These are phyloP conservation scores for Magnaporthales sp. DNA, from an alignment of 2,329 filamentous ascomycete genomes.

Conservation along the genomic window DNA sequence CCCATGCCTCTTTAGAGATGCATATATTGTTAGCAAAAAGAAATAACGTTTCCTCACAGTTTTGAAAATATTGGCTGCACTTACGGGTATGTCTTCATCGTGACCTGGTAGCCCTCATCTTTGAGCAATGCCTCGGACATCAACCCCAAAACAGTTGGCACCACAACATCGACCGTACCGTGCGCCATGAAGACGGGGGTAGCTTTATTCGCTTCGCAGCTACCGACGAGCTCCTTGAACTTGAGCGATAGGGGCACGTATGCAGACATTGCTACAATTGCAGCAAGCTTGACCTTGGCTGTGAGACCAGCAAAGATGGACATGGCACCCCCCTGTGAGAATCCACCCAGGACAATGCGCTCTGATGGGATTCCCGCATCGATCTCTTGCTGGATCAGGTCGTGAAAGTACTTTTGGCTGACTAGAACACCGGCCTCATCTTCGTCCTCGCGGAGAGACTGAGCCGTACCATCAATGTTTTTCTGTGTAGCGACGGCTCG, in stretches of 20 bases:
- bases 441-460: slow-evolving; percentile 24
- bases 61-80: slow-evolving; percentile 19
- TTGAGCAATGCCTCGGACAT: slow-evolving; percentile 59
- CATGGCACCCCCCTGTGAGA: slow-evolving; percentile 84
- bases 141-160: slow-evolving; percentile 60
- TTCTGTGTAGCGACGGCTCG: not conserved
- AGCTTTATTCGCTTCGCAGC: slow-evolving; percentile 51
- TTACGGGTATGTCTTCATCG: slow-evolving; percentile 68
- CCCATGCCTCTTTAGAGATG: slow-evolving; percentile 46
- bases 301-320: slow-evolving; percentile 75
- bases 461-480: slow-evolving; percentile 17
- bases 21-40: slow-evolving; percentile 2
- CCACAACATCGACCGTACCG: slow-evolving; percentile 68
- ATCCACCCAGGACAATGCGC: slow-evolving; percentile 79
- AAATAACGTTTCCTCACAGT: not conserved
- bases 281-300: slow-evolving; percentile 64
- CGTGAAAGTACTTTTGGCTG: slow-evolving; percentile 68
- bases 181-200: slow-evolving; percentile 88
- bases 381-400: slow-evolving; percentile 72
- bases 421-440: slow-evolving; percentile 65
- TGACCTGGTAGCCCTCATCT: slow-evolving; percentile 62
- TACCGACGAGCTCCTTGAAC: slow-evolving; percentile 32
- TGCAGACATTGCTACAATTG: slow-evolving; percentile 76
- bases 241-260: slow-evolving; percentile 61
- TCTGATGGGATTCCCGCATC: slow-evolving; percentile 71